Conservation (phyloP, 2,329 filamentous ascomycete species). For the Verticillium tricorpus region DNA sequence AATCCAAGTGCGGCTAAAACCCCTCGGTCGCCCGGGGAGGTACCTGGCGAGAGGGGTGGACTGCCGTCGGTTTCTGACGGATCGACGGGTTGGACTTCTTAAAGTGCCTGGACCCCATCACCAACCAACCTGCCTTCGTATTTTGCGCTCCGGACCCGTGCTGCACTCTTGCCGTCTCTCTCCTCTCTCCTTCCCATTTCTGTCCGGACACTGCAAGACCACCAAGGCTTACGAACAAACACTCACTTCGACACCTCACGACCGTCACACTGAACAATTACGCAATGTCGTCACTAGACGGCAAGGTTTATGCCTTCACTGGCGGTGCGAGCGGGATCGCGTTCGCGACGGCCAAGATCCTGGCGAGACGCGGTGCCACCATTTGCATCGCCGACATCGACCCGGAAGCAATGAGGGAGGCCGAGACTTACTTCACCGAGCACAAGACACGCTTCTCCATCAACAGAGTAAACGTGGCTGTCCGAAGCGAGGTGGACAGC, state of each 20-base stretch:
- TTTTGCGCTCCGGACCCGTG: background rate
- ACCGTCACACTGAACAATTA: background rate
- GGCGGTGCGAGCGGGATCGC: constrained; percentile 34
- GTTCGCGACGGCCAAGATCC: constrained; percentile 31
- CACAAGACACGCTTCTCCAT: background rate
- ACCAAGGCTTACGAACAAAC: background rate
- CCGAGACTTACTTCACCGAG: constrained; percentile 23
- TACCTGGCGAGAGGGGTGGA: background rate
- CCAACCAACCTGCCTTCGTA: background rate
- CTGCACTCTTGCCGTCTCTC: background rate
- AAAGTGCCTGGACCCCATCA: background rate
- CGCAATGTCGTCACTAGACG: constrained; percentile 12
- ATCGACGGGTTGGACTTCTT: background rate
- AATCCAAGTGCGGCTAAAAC: background rate
- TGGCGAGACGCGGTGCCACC: constrained; percentile 28
- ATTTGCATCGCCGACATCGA: constrained; percentile 33
- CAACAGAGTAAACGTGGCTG: constrained; percentile 43
- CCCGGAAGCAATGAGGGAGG: constrained; percentile 22
- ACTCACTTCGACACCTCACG: background rate
- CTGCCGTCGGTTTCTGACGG: background rate
- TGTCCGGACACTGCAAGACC: background rate
- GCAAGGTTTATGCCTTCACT: constrained; percentile 27
- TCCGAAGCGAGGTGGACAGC: constrained; percentile 40
- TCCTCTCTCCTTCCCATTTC: background rate
- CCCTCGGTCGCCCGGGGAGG: background rate